phyloP scores from a whole-genome alignment of 116 monocot species.

The Posidonia oceanica region DNA sequence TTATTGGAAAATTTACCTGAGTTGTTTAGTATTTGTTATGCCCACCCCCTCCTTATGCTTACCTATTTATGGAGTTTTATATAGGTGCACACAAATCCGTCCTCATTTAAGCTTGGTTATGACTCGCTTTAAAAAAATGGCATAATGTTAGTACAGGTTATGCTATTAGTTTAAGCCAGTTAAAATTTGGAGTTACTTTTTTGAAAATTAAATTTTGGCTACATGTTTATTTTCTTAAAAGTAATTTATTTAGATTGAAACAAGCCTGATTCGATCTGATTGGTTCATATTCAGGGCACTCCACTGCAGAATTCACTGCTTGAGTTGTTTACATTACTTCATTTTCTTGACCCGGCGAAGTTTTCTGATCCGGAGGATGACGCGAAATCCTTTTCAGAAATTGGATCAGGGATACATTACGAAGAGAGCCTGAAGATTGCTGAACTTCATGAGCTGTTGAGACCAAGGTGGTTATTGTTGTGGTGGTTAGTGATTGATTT shows the following conservation, averaged over 20 bases:
- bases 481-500: not conserved
- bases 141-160: too few relatives aligned
- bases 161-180: not conserved
- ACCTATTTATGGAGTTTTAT: too few relatives aligned
- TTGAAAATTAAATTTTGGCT: too few relatives aligned
- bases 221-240: too few relatives aligned
- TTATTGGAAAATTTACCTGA: too few relatives aligned
- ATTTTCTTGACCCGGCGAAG: conserved; percentile 38
- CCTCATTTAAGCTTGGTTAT: too few relatives aligned
- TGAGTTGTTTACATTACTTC: conserved; percentile 45
- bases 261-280: not conserved
- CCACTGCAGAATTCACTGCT: conserved; percentile 42
- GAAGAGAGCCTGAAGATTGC: conserved; percentile 23
- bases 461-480: conserved; percentile 19
- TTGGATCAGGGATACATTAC: conserved; percentile 7
- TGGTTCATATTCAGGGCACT: conserved; percentile 25
- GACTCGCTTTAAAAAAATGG: too few relatives aligned
- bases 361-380: conserved; percentile 43
- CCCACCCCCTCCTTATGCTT: too few relatives aligned
- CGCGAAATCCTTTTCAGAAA: conserved; percentile 19
- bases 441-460: conserved; percentile 37
- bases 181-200: not conserved
- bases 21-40: too few relatives aligned
- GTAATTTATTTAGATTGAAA: not conserved
- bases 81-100: too few relatives aligned